Base-by-base conservation (phyloP, 768 basidiomycete species). In the Suillus fuscotomentosus region DNA sequence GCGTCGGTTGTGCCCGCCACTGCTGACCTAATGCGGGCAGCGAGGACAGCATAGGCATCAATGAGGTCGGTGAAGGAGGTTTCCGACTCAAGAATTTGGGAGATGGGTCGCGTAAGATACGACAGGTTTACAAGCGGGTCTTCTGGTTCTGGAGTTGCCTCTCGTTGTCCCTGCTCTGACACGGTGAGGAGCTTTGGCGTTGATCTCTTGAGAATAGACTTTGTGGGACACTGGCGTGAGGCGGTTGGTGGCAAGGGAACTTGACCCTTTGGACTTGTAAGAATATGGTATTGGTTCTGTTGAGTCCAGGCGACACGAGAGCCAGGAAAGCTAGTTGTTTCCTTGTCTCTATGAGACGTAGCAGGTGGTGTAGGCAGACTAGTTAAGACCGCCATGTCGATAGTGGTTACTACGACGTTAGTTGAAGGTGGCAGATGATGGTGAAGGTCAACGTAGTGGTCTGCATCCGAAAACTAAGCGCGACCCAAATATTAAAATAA, bases 121-220 rank as follows among this genome's bases (percentile, higher is more conserved):
- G 75, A 74, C 14, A 87, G 76, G 69, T 92, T 81, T 8, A 80
- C 80, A 20, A 92, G 80, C 13, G 91, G 89, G 69, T 88, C 85
- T 2, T 77, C 75, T 3, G 93, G 92, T 69, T 92, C 92, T n/a
- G 92, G 93, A 0, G 92, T 94, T 15, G 80, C 75, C 63, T 91
- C 87, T 63, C 91, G 84, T 60, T 77, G 74, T 31, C 75, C 76
- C 57, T 82, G 78, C n/a, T 84, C 79, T 3, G 80, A 65, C 3
- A 73, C 70, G 1, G 81, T 73, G 24, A 83, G 75, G 24, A 10
- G 70, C 66, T 31, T 79, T 70, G 50, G 63, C 59, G 68, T 68
- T n/a, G 74, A 67, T 68, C 82, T 85, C 76, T 93, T 94, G 42
- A 94, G 82, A 63, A 93, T 93, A 8, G 92, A 90, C 67, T 83